Conservation (phyloP, 179 eudicot species). For the Silene vulgaris region DNA sequence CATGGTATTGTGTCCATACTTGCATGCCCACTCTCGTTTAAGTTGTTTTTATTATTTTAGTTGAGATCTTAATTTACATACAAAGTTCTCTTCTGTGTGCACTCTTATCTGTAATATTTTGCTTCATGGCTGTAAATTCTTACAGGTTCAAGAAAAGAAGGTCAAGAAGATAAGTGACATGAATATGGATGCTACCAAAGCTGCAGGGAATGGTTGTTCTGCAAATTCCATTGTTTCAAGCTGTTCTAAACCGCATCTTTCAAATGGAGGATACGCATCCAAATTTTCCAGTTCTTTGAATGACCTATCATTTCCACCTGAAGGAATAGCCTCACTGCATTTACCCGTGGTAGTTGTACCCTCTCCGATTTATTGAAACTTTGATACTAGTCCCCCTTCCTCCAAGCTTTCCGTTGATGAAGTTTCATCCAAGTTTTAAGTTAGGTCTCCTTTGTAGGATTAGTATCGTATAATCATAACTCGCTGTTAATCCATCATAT, state of each 20-base stretch:
- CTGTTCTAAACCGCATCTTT: constrained; percentile 39
- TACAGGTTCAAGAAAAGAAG: constrained; percentile 95
- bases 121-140: constrained; percentile 12
- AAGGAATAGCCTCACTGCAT: constrained; percentile 65
- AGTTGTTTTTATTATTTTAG: background rate
- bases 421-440: background rate
- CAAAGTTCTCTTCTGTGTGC: background rate
- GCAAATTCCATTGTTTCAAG: constrained; percentile 55
- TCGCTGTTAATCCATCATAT: constrained; percentile 9
- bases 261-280: constrained; percentile 66
- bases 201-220: constrained; percentile 57
- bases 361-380: constrained; percentile 15
- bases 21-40: background rate
- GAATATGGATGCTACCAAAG: constrained; percentile 63
- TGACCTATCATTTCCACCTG: constrained; percentile 57
- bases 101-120: background rate
- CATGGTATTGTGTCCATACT: background rate
- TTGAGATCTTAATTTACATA: constrained; percentile 6
- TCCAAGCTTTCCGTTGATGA: no score
- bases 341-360: constrained; percentile 91
- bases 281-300: constrained; percentile 34
- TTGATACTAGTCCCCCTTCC: background rate
- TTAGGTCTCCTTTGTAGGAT: background rate
- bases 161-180: constrained; percentile 77
- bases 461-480: background rate